Percentiles rank a stretch among this genome's conserved stretches.
Evolutionary conservation across 345 rosid species (phyloP).

Genomic region (Brassica juncea): DNA sequence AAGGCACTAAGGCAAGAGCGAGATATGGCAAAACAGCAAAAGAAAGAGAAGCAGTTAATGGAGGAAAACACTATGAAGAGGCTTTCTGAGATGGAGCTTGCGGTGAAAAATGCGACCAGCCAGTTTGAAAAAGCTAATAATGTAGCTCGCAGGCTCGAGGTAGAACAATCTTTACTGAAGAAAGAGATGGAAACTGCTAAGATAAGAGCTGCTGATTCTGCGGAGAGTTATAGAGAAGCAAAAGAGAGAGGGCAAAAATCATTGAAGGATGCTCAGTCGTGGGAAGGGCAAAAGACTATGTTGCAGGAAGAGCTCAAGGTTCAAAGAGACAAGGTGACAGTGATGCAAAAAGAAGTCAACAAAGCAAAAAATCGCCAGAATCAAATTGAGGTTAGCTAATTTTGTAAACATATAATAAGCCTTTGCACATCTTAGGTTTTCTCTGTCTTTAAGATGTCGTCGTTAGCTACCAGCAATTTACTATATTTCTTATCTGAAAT

Average conservation of each 20-base stretch:
- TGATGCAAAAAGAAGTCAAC: conserved; percentile 42
- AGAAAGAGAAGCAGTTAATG: conserved; percentile 69
- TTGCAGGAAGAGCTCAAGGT: conserved; percentile 74
- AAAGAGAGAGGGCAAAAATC: conserved; percentile 75
- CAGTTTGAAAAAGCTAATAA: conserved; percentile 80
- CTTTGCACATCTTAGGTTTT: conserved; percentile 15
- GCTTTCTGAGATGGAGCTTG: conserved; percentile 82
- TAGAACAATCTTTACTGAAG: conserved; percentile 67
- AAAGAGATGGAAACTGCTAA: conserved; percentile 81
- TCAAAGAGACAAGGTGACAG: conserved; percentile 56
- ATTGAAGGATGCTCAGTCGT: conserved; percentile 59
- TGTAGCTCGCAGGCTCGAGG: conserved; percentile 75
- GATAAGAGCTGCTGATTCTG: conserved; percentile 69
- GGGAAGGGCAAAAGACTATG: conserved; percentile 72
- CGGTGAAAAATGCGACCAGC: conserved; percentile 70
- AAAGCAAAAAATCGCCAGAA: conserved; percentile 40
- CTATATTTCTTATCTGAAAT: not conserved
- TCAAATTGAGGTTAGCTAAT: conserved; percentile 38
- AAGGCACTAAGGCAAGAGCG: conserved; percentile 82
- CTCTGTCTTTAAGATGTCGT: conserved; percentile 12
- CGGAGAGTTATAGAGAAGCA: conserved; percentile 74
- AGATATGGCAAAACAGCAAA: conserved; percentile 73
- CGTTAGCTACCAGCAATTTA: not conserved
- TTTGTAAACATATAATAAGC: conserved; percentile 6
- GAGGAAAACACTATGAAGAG: conserved; percentile 89